These are phyloP conservation scores for Xerocomus nothofagi DNA, from an alignment of 1,284 basidiomycete genomes.

Conservation along the genomic window DNA sequence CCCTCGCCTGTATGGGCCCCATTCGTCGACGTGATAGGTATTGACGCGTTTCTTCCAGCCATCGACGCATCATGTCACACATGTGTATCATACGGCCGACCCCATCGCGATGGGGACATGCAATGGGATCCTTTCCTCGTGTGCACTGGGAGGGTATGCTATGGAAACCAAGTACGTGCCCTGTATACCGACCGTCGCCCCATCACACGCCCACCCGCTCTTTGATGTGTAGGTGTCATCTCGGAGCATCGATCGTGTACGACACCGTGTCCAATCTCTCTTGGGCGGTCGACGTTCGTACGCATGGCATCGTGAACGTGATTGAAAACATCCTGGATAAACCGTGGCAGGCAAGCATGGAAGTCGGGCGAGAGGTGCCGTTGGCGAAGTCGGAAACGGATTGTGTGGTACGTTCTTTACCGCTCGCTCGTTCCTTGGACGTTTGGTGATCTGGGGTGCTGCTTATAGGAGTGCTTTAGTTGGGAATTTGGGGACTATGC, in stretches of 20 bases:
- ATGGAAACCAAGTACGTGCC: conserved; percentile 65
- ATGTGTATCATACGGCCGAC: conserved; percentile 86
- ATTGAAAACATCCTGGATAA: conserved; percentile 75
- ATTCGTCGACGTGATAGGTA: conserved; percentile 2
- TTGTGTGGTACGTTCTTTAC: conserved; percentile 53
- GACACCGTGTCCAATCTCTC: conserved; percentile 85
- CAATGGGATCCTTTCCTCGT: conserved; percentile 72
- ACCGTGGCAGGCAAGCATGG: conserved; percentile 71
- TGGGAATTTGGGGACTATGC: conserved; percentile 68
- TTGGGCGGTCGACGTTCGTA: conserved; percentile 82
- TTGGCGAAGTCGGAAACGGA: conserved; percentile 49
- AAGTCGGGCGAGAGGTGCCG: conserved; percentile 61
- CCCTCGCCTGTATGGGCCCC: conserved; percentile 66
- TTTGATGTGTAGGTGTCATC: conserved; percentile 78
- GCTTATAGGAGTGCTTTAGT: conserved; percentile 65
- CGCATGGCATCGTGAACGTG: conserved; percentile 81
- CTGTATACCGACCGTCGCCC: conserved; percentile 1
- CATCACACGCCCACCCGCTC: conserved; percentile 25
- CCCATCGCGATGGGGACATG: conserved; percentile 85
- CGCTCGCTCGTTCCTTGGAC: neutral
- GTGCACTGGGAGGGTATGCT: conserved; percentile 74
- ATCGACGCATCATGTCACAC: conserved; percentile 72
- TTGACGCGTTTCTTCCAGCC: conserved; percentile 43
- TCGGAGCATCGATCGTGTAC: conserved; percentile 83
- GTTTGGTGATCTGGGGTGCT: conserved; percentile 1